A percentile compares a stretch with the other conserved stretches of the same genome.
phyloP scores from a whole-genome alignment of 1,139 yeast genomes.

The Sugiyamaella sp. region DNA sequence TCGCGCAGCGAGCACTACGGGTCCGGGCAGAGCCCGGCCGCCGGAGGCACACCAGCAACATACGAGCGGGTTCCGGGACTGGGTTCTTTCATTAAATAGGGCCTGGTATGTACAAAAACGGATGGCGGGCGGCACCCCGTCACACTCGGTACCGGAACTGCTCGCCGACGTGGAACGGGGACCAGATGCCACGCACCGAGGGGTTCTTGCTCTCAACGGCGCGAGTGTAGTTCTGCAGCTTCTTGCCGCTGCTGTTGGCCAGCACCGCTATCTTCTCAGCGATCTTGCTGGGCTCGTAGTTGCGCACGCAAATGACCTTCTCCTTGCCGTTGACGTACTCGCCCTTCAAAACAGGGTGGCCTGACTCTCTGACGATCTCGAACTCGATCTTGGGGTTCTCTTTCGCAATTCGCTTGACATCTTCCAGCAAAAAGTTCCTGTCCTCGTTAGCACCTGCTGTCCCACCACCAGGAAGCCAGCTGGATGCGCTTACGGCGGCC shows the following conservation, averaged over 20 bases:
- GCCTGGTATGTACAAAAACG: constrained; percentile 22
- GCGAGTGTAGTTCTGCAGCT: constrained; percentile 62
- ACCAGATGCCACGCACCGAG: constrained; percentile 96
- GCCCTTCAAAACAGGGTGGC: constrained; percentile 82
- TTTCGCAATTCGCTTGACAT: constrained; percentile 60
- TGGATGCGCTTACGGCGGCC: not conserved
- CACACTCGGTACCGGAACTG: constrained; percentile 67
- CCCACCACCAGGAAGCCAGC: not conserved
- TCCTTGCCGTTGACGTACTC: constrained; percentile 54
- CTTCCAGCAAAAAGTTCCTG: constrained; percentile 60
- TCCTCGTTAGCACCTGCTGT: not conserved
- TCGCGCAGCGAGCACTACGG: not conserved
- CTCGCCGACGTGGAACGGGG: constrained; percentile 85
- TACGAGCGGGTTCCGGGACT: too few species aligned
- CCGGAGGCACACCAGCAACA: not conserved
- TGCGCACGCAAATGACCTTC: constrained; percentile 66
- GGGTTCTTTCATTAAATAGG: constrained; percentile 5
- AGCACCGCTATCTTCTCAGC: constrained; percentile 56
- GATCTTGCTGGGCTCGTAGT: constrained; percentile 56
- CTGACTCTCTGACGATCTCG: constrained; percentile 66
- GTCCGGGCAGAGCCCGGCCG: not conserved
- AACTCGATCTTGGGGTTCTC: constrained; percentile 70
- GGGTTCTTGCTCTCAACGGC: constrained; percentile 78
- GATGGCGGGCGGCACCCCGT: constrained; percentile 17
- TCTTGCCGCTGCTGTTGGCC: constrained; percentile 62